phyloP scores from a whole-genome alignment of 768 basidiomycete species.

The Trametes coccinea region DNA sequence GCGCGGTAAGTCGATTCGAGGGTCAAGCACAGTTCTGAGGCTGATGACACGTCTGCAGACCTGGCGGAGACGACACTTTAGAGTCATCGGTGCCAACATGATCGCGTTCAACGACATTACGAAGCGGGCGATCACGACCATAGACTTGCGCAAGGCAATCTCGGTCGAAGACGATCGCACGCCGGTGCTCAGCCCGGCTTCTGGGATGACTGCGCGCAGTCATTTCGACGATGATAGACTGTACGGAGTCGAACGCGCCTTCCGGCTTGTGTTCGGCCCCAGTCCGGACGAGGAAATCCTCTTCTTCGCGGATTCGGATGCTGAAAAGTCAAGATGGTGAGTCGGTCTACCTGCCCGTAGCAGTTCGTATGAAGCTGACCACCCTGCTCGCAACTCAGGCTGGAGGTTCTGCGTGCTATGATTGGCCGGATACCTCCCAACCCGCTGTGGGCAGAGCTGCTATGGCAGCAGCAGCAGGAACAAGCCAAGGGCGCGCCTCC shows the following conservation, averaged over 20 bases:
- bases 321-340: constrained; percentile 86
- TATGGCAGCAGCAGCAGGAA: constrained; percentile 79
- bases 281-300: constrained; percentile 67
- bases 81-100: constrained; percentile 82
- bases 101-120: constrained; percentile 93
- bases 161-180: constrained; percentile 77
- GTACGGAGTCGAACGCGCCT: constrained; percentile 75
- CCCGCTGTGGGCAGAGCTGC: constrained; percentile 89
- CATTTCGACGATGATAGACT: constrained; percentile 62
- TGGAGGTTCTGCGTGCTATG: constrained; percentile 79
- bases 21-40: neutral
- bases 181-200: constrained; percentile 46
- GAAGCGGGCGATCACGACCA: constrained; percentile 86
- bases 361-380: constrained; percentile 2
- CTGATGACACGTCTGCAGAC: constrained; percentile 45
- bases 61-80: constrained; percentile 80
- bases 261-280: constrained; percentile 77
- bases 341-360: constrained; percentile 25
- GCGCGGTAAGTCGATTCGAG: constrained; percentile 58
- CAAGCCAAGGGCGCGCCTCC: constrained; percentile 21
- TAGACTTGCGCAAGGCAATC: constrained; percentile 83
- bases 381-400: constrained; percentile 47
- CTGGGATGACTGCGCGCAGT: constrained; percentile 37
- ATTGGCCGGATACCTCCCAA: constrained; percentile 91
- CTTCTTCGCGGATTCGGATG: constrained; percentile 90